These are phyloP conservation scores for Malus domestica DNA, from an alignment of 306 rosid species.

Conservation along the genomic window DNA sequence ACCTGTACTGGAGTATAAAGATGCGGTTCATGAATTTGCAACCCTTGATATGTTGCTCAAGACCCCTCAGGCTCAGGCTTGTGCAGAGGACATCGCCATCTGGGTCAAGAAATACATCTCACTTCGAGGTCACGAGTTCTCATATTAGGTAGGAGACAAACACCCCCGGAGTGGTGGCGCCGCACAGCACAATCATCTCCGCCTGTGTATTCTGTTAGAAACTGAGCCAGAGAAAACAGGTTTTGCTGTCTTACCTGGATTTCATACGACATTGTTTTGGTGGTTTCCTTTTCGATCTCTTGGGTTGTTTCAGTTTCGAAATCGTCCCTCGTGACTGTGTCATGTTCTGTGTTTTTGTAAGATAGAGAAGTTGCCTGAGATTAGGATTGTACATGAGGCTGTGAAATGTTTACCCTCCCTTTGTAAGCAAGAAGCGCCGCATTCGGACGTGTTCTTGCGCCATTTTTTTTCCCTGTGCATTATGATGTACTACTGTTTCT, in stretches of 20 bases:
- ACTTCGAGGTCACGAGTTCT: conserved; percentile 88
- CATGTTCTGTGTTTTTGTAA: conserved; percentile 38
- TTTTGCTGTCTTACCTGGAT: conserved; percentile 20
- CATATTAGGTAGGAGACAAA: conserved; percentile 48
- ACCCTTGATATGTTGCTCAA: conserved; percentile 87
- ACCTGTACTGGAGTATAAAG: conserved; percentile 85
- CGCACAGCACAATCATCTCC: conserved; percentile 6
- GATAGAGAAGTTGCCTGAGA: conserved; percentile 37
- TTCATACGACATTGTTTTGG: background rate
- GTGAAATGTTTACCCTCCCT: conserved; percentile 23
- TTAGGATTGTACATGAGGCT: conserved; percentile 42
- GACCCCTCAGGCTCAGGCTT: conserved; percentile 84
- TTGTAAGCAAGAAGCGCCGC: background rate
- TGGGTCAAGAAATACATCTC: conserved; percentile 94
- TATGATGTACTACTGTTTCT: conserved; percentile 34
- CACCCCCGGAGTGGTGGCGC: conserved; percentile 13
- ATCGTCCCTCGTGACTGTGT: background rate
- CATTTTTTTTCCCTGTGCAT: conserved; percentile 39
- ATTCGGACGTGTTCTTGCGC: conserved; percentile 24
- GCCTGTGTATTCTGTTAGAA: conserved; percentile 12
- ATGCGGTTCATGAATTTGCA: conserved; percentile 91
- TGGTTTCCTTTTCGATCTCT: conserved; percentile 21
- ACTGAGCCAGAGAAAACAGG: conserved; percentile 14
- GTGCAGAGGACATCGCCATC: conserved; percentile 92
- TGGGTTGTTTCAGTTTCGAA: background rate